Percentiles rank a stretch among this genome's conserved stretches.
phyloP scores from a whole-genome alignment of 345 rosid genomes.

The Melastoma malabathricum region DNA sequence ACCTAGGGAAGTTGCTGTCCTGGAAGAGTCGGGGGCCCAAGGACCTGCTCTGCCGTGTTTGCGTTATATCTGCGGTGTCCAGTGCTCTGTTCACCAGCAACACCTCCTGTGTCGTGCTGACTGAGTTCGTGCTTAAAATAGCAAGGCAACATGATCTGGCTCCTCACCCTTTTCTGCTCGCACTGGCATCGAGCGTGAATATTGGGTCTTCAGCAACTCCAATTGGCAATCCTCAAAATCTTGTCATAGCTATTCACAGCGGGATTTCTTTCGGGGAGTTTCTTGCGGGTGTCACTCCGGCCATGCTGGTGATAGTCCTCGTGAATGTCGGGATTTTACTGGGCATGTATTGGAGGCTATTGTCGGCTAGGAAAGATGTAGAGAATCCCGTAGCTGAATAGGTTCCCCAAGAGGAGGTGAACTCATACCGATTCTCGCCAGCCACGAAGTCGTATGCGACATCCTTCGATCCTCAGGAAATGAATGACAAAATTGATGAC shows the following conservation, averaged over 20 bases:
- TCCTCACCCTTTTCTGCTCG: slow-evolving; percentile 65
- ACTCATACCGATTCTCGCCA: slow-evolving; percentile 54
- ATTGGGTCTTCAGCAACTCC: slow-evolving; percentile 84
- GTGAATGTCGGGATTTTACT: slow-evolving; percentile 51
- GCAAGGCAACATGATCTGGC: slow-evolving; percentile 75
- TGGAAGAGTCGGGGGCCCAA: slow-evolving; percentile 67
- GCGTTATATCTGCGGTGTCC: slow-evolving; percentile 58
- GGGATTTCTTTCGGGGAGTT: slow-evolving; percentile 48
- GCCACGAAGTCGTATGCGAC: slow-evolving; percentile 47
- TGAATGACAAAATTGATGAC: slow-evolving; percentile 24
- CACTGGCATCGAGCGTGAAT: slow-evolving; percentile 77
- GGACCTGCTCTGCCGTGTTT: slow-evolving; percentile 57
- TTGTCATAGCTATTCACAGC: slow-evolving; percentile 67
- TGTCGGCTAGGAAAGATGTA: slow-evolving; percentile 48
- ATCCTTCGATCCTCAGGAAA: slow-evolving; percentile 31
- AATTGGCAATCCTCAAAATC: slow-evolving; percentile 82
- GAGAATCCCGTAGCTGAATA: slow-evolving; percentile 25
- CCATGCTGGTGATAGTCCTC: slow-evolving; percentile 47
- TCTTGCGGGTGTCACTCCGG: slow-evolving; percentile 47
- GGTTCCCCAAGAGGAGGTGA: slow-evolving; percentile 38
- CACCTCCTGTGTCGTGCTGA: slow-evolving; percentile 63
- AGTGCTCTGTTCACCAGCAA: slow-evolving; percentile 84
- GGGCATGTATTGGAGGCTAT: slow-evolving; percentile 50
- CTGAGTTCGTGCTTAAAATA: slow-evolving; percentile 68
- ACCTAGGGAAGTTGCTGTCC: slow-evolving; percentile 53